Base-by-base conservation (phyloP, 352 stramenopile genomes). In the Globisporangium irregulare region DNA sequence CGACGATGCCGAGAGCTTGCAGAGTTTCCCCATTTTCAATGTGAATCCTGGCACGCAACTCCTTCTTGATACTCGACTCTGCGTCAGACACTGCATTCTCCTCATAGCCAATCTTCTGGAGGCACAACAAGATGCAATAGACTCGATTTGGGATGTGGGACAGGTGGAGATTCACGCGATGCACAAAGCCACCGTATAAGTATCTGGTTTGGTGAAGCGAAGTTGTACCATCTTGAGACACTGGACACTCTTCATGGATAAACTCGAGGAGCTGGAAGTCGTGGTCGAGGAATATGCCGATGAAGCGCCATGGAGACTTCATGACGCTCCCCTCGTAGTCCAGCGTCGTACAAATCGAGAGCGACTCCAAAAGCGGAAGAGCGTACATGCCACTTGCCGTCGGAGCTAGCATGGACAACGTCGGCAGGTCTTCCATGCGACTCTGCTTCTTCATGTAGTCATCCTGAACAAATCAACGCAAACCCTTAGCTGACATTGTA, bases 221-320 rank as follows among this genome's bases (percentile, higher is more conserved):
- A 18, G 75, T 60, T 4, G 61, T 72, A 32, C 67, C 73, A 8
- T 77, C 70, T 10, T 77, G 68, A 0, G 80, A 77, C 24, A 72
- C 51, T 8, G 78, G 73, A 18, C 77, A 83, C 5, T 76, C 71
- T 67, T 86, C 82, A 38, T 89, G 81, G 34, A 90, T 71, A 59
- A 88, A 89, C 55, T 90, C 81, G 20, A 89, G 69, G 2, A 91
- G 61, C 32, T 91, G 81, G 4, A 86, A 78, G 41, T 90, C 81
- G 53, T 87, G 76, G 27, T 88, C 83, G 20, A 91, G 70, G 6
- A 89, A 46, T n/a, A 89, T 48, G 22, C 66, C 75, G 12, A 86
- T 69, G 55, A 88, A 91, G n/a, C 73, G 71, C 81, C 81, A 90
- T 10, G 70, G 70, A 15, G 81, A 80, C 41, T 62, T 73, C 0